These are phyloP conservation scores for Candida michaelii DNA, from an alignment of 805 yeast genomes.

Conservation along the genomic window DNA sequence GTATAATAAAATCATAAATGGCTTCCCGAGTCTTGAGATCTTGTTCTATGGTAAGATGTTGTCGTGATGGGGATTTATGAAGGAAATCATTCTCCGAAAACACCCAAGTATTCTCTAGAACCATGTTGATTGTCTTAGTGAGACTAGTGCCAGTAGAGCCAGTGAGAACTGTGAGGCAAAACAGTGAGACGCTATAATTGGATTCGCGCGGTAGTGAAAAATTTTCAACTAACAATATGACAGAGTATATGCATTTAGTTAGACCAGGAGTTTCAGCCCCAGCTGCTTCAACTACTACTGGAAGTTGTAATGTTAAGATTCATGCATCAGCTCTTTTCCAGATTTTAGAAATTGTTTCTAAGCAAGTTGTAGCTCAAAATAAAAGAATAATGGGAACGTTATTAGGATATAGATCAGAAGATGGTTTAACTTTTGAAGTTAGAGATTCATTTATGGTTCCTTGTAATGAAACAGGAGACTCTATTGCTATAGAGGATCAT, in stretches of 20 bases:
- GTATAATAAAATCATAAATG: slow-evolving; percentile 38
- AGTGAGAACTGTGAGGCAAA: neutral
- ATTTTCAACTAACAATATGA: slow-evolving; percentile 18
- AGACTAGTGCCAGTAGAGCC: neutral
- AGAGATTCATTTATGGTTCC: slow-evolving; percentile 81
- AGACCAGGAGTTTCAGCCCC: slow-evolving; percentile 53
- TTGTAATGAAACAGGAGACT: slow-evolving; percentile 69
- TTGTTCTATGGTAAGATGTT: slow-evolving; percentile 28
- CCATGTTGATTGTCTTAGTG: too few species aligned
- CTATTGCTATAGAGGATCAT: slow-evolving; percentile 74
- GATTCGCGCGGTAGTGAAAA: slow-evolving; percentile 7
- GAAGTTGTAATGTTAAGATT: slow-evolving; percentile 56
- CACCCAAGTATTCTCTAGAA: slow-evolving; percentile 32
- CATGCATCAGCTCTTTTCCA: slow-evolving; percentile 74
- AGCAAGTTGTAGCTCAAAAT: slow-evolving; percentile 40
- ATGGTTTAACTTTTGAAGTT: slow-evolving; percentile 71
- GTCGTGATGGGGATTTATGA: slow-evolving; percentile 32
- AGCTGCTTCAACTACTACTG: slow-evolving; percentile 41
- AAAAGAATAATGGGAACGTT: slow-evolving; percentile 78
- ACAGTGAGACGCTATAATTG: neutral
- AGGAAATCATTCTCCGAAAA: slow-evolving; percentile 36
- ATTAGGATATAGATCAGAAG: slow-evolving; percentile 79
- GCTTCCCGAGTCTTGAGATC: slow-evolving; percentile 39
- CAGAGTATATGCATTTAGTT: slow-evolving; percentile 43
- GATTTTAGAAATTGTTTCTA: slow-evolving; percentile 69